Conservation (phyloP, 225 moss, liverwort and hornwort genomes). For the Physcomitrellopsis africana region DNA sequence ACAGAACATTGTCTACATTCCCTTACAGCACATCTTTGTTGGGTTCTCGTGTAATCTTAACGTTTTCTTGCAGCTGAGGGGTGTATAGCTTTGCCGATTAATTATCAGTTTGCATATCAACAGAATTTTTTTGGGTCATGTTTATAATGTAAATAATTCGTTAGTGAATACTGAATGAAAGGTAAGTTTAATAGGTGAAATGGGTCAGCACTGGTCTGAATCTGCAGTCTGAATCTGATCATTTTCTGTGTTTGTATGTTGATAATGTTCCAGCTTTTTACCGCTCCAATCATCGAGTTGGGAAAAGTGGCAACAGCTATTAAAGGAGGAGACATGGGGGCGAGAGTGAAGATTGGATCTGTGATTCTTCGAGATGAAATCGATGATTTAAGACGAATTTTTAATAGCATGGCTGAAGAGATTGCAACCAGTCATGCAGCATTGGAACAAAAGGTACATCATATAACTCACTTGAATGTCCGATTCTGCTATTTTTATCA, state of each 20-base stretch:
- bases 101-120: conserved; percentile 1
- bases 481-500: conserved; percentile 5
- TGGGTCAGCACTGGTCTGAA: neutral
- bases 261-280: conserved; percentile 53
- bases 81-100: neutral
- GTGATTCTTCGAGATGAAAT: conserved; percentile 62
- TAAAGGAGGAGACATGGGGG: conserved; percentile 57
- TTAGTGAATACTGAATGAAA: neutral
- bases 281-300: conserved; percentile 63
- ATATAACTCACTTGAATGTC: neutral
- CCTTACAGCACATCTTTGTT: neutral
- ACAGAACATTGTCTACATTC: neutral
- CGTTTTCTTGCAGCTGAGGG: neutral
- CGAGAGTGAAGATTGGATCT: conserved; percentile 61
- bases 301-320: conserved; percentile 64
- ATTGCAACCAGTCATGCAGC: conserved; percentile 53
- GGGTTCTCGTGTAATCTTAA: neutral
- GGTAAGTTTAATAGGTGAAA: conserved; percentile 3
- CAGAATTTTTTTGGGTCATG: neutral
- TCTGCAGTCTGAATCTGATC: neutral
- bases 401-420: conserved; percentile 66
- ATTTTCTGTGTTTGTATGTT: conserved; percentile 18
- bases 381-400: conserved; percentile 61
- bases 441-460: conserved; percentile 52
- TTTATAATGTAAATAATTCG: neutral